Evolutionary conservation across 805 yeast species (phyloP).

Genomic region (Starmerella vaccinii): DNA sequence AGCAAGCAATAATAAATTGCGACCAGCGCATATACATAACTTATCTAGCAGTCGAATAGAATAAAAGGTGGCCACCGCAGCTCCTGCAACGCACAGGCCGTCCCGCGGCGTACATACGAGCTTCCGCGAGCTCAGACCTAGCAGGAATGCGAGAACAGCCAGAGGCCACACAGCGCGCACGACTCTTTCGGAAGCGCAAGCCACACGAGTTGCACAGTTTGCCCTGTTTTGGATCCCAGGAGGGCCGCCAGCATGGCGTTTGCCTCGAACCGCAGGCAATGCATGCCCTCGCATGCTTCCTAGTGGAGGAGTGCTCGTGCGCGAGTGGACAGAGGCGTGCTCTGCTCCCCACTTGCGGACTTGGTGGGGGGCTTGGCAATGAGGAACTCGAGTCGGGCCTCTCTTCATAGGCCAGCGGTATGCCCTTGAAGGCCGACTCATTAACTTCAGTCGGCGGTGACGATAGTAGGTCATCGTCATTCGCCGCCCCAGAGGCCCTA

Average conservation of each 20-base stretch:
- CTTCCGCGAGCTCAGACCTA: slow-evolving; percentile 86
- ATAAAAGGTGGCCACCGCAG: neutral
- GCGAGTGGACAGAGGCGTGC: neutral
- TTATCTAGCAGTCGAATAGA: neutral
- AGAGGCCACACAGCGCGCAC: slow-evolving; percentile 72
- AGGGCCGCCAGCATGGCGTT: slow-evolving; percentile 98
- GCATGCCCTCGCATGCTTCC: slow-evolving; percentile 34
- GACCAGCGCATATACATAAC: neutral
- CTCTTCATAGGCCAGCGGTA: neutral
- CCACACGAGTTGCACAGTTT: slow-evolving; percentile 97
- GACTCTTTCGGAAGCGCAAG: slow-evolving; percentile 83
- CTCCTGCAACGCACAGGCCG: slow-evolving; percentile 1
- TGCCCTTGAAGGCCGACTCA: neutral
- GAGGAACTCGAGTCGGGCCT: slow-evolving; percentile 4
- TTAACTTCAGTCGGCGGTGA: neutral
- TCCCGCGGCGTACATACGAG: slow-evolving; percentile 46
- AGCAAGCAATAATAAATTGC: too few relatives aligned
- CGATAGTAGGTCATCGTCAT: neutral
- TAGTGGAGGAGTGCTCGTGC: neutral
- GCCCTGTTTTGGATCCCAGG: slow-evolving; percentile 87
- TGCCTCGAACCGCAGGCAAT: slow-evolving; percentile 83
- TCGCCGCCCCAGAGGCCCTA: too few relatives aligned
- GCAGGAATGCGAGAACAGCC: slow-evolving; percentile 85
- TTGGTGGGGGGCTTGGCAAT: slow-evolving; percentile 20
- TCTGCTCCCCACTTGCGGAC: slow-evolving; percentile 8